Percentiles rank a stretch among this genome's conserved stretches.
Evolutionary conservation across 2,329 filamentous ascomycete species (phyloP).

Genomic region (Myriosclerotinia duriaeana): DNA sequence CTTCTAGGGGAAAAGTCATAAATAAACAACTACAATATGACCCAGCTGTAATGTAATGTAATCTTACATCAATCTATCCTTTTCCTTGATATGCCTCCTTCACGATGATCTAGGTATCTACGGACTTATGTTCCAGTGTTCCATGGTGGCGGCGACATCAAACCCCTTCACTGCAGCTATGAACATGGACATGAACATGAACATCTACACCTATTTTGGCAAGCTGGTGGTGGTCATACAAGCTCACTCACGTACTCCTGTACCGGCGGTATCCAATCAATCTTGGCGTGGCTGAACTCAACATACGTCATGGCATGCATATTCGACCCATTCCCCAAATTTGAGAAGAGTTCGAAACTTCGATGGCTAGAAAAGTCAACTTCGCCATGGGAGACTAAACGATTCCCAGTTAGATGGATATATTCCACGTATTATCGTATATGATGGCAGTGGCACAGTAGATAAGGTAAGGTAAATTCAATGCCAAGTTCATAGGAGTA

Average conservation of each 20-base stretch:
- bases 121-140: no score
- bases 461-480: no score
- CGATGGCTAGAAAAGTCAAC: not conserved
- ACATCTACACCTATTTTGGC: not conserved
- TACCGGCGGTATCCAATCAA: no score
- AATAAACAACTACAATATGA: no score
- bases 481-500: not conserved
- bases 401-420: slow-evolving; percentile 10
- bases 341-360: not conserved
- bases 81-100: no score
- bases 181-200: not conserved
- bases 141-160: not conserved
- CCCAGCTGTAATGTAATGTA: no score
- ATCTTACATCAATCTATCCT: no score
- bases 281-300: slow-evolving; percentile 1
- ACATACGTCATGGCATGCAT: slow-evolving; percentile 8
- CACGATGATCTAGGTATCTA: not conserved
- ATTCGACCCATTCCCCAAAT: not conserved
- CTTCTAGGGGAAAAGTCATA: not conserved
- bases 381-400: not conserved
- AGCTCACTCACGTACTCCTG: no score
- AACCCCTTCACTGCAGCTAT: not conserved
- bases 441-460: no score
- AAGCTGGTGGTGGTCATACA: no score
- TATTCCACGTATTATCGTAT: not conserved